Conservation (phyloP, 192 early-diverging fungal genomes). For the Dissophora ornata region DNA sequence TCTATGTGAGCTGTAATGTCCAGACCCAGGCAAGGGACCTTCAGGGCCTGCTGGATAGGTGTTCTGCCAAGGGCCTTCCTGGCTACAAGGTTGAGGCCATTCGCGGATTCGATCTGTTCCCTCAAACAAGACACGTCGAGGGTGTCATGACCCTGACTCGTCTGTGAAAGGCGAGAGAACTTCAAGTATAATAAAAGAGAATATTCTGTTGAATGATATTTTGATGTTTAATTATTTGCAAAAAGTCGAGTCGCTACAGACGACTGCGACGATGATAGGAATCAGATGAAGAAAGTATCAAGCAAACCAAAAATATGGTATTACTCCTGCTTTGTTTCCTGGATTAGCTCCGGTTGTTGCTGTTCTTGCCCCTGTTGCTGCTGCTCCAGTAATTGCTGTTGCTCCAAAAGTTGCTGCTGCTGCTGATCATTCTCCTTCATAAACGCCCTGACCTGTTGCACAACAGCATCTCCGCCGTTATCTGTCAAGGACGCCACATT, state of each 20-base stretch:
- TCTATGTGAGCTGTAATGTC: conserved; percentile 79
- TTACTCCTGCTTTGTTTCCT: not conserved
- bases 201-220: too few relatives aligned
- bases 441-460: conserved; percentile 41
- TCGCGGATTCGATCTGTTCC: conserved; percentile 80
- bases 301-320: too few relatives aligned
- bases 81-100: conserved; percentile 69
- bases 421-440: conserved; percentile 52
- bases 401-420: conserved; percentile 1
- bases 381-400: conserved; percentile 29
- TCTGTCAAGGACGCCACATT: conserved; percentile 1
- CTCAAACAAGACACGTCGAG: conserved; percentile 77
- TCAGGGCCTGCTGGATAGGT: conserved; percentile 58
- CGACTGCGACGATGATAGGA: too few relatives aligned
- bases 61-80: conserved; percentile 52
- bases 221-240: too few relatives aligned
- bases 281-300: too few relatives aligned
- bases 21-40: conserved; percentile 71
- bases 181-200: not conserved
- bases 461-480: conserved; percentile 27
- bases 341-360: not conserved
- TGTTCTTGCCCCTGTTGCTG: conserved; percentile 7
- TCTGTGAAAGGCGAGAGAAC: not conserved
- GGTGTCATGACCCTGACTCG: conserved; percentile 74
- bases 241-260: too few relatives aligned